Conservation (phyloP, 2,329 filamentous ascomycete genomes). For the Fusarium zealandicum region DNA sequence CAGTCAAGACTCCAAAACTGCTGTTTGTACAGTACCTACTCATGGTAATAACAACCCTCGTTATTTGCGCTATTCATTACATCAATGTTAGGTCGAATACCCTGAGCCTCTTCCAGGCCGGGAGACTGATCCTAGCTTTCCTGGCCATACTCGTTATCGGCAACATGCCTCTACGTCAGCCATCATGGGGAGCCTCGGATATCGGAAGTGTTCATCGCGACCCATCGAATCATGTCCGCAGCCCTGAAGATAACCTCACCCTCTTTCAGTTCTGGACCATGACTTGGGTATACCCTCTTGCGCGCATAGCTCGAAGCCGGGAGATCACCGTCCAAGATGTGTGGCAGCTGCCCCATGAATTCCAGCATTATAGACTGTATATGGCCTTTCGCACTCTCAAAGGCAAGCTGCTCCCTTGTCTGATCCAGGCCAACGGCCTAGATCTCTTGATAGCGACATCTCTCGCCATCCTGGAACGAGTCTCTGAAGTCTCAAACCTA, state of each 20-base stretch:
- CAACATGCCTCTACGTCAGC: constrained; percentile 50
- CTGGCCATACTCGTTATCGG: constrained; percentile 44
- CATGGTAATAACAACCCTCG: constrained; percentile 44
- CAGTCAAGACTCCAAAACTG: constrained; percentile 51
- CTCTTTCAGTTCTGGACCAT: constrained; percentile 87
- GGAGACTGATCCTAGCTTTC: constrained; percentile 34
- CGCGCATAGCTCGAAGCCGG: constrained; percentile 66
- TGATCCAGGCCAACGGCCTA: constrained; percentile 78
- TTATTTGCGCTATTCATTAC: constrained; percentile 43
- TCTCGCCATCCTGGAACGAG: constrained; percentile 64
- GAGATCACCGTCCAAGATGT: constrained; percentile 82
- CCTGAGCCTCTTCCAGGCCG: constrained; percentile 35
- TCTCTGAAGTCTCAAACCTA: constrained; percentile 50
- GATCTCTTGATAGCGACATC: constrained; percentile 74
- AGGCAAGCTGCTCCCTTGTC: constrained; percentile 74
- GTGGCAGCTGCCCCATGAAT: constrained; percentile 81
- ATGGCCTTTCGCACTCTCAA: constrained; percentile 74
- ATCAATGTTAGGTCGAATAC: constrained; percentile 34
- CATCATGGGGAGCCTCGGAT: constrained; percentile 43
- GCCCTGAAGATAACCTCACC: constrained; percentile 78
- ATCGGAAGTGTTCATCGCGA: constrained; percentile 42
- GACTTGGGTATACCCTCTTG: constrained; percentile 81
- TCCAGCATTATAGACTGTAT: constrained; percentile 80
- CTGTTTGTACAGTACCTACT: constrained; percentile 50
- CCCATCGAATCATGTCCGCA: constrained; percentile 59